phyloP scores from a whole-genome alignment of 208 protist species.

The Acanthamoeba triangularis region DNA sequence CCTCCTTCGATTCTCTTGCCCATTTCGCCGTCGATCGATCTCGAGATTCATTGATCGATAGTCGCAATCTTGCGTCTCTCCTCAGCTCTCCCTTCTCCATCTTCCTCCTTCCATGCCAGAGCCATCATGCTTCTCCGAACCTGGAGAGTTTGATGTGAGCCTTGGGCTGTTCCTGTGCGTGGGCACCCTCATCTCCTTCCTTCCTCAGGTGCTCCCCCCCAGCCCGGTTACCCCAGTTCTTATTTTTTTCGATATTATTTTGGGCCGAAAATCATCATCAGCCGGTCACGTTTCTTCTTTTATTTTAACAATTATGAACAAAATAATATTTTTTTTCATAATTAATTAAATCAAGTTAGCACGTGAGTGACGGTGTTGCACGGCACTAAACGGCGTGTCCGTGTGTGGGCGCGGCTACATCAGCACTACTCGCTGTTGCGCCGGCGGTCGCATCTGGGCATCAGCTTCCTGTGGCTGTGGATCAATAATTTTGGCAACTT shows the following conservation, averaged over 20 bases:
- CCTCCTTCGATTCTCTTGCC: background rate
- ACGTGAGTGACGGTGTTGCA: too few relatives aligned
- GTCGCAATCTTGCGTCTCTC: too few relatives aligned
- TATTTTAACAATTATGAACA: too few relatives aligned
- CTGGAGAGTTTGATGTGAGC: background rate
- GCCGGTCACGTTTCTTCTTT: background rate
- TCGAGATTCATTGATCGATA: background rate
- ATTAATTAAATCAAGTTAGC: background rate
- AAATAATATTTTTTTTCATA: too few relatives aligned
- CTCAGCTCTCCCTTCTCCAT: background rate
- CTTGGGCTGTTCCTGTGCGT: slow-evolving; percentile 41
- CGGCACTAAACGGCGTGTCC: too few relatives aligned
- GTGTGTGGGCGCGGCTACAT: background rate
- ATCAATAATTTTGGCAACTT: slow-evolving; percentile 78
- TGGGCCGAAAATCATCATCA: too few relatives aligned
- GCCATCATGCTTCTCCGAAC: slow-evolving; percentile 26
- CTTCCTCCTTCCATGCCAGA: background rate
- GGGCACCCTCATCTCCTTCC: slow-evolving; percentile 53
- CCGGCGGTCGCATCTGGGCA: slow-evolving; percentile 48
- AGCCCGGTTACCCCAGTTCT: background rate
- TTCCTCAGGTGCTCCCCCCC: background rate
- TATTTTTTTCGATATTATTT: slow-evolving; percentile 1
- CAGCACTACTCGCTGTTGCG: slow-evolving; percentile 43
- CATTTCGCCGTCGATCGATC: background rate
- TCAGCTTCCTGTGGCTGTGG: slow-evolving; percentile 66